Base-by-base conservation (phyloP, 148 eudicot genomes). In the Arbutus unedo region DNA sequence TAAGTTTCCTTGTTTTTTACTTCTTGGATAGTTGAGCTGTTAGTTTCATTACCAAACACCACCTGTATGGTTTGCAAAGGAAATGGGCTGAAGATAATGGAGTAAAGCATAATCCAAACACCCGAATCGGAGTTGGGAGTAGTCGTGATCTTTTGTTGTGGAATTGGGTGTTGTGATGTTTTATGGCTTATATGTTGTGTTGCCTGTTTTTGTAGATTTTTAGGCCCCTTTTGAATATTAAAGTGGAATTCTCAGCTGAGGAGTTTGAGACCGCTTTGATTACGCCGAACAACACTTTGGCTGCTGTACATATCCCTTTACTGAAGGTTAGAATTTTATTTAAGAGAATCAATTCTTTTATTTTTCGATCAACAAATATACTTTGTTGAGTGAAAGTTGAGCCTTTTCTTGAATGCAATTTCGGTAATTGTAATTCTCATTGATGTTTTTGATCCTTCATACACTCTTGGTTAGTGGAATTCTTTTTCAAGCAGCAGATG, bases 231-330 rank as follows among this genome's bases (percentile, higher is more conserved):
- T 89, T 96, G 91, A 94, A 93, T 79, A 89, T 96, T 70, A 87
- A 88, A 62, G 93, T 84, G 74, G 99, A 96, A 85, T 94, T 96
- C 82, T 92, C 95, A 16, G 98, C 88, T 0, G 99, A 96, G 88
- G 99, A 96, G 91, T 90, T 96, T 74, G 99, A 96, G 90, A 91
- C 99, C 45, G 94, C 99, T 67, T 89, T 96, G 90, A 87, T 96
- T 54, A 85, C 88, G 31, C 97, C 98, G 10, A 94, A 94, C 85
- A 88, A 78, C 81, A 94, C 96, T 16, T 84, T 96, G 91, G 92
- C 89, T 67, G 95, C 91, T 73, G 84, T 96, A 78, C 99, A 96
- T 82, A 93, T 96, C 43, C 99, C 99, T 56, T 83, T 96, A 89
- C 81, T 96, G 73, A 96, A 94, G 99, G 99, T 96, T 86, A 82